A percentile compares a stretch with the other conserved stretches of the same genome.
These are phyloP conservation scores for Mortierella sp. DNA, from an alignment of 371 early-diverging fungal genomes.

Conservation along the genomic window DNA sequence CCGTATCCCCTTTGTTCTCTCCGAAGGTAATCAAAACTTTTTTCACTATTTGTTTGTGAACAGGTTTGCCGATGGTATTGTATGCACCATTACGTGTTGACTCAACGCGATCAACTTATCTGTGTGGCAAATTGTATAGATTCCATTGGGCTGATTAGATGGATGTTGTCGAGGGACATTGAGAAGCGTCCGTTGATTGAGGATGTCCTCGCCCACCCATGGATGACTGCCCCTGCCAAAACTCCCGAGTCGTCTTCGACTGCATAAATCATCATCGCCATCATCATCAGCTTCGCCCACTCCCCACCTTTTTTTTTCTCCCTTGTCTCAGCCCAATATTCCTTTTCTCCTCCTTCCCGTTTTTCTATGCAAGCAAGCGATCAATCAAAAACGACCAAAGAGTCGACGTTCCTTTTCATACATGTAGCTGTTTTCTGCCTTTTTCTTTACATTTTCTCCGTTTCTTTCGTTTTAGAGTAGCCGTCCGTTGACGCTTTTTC, in stretches of 20 bases:
- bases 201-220: slow-evolving; percentile 49
- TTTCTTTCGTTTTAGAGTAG: neutral
- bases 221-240: slow-evolving; percentile 39
- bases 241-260: slow-evolving; percentile 15
- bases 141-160: slow-evolving; percentile 45
- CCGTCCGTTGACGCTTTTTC: neutral
- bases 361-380: neutral
- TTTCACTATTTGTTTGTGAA: neutral
- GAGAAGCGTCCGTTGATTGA: slow-evolving; percentile 51
- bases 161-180: slow-evolving; percentile 52
- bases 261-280: neutral
- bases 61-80: too few species aligned
- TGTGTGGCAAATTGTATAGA: slow-evolving; percentile 11
- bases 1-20: slow-evolving; percentile 73
- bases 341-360: neutral
- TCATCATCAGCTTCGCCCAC: neutral
- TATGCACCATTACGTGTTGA: too few species aligned
- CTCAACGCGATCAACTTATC: neutral
- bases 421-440: neutral
- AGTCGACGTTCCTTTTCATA: neutral
- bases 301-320: neutral
- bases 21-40: slow-evolving; percentile 62
- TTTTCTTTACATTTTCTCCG: neutral
- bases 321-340: neutral
- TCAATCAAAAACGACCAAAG: neutral